A percentile compares a stretch with the other conserved stretches of the same genome.
These are phyloP conservation scores for Calonectria leucothoes DNA, from an alignment of 2,329 filamentous ascomycete species.

Conservation along the genomic window DNA sequence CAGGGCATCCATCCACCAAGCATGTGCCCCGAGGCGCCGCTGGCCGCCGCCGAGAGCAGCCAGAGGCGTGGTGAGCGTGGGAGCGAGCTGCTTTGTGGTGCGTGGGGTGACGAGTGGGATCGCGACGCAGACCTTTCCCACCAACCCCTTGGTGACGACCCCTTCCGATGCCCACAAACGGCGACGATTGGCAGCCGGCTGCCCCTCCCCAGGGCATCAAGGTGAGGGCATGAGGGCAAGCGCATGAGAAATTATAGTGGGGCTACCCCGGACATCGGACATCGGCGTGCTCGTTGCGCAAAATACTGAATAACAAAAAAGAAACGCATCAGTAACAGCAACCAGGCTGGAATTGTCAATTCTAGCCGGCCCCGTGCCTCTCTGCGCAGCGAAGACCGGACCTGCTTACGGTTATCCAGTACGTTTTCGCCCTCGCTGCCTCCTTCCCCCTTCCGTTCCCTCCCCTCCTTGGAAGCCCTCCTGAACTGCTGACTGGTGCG, in stretches of 20 bases:
- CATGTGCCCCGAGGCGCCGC: constrained; percentile 24
- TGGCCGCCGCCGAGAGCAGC: constrained; percentile 9
- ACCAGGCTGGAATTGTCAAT: constrained; percentile 12
- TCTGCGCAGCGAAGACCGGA: neutral
- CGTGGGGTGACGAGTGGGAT: neutral
- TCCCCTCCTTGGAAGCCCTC: neutral
- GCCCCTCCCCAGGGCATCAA: neutral
- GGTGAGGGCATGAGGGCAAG: neutral
- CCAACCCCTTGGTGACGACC: neutral
- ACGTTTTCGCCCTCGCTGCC: neutral
- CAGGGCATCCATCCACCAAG: constrained; percentile 7
- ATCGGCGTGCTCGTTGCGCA: constrained; percentile 13
- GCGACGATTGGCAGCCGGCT: neutral
- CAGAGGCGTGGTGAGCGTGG: neutral
- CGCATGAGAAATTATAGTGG: constrained; percentile 29
- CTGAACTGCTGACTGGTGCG: constrained; percentile 38
- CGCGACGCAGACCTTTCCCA: neutral
- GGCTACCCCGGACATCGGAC: constrained; percentile 45
- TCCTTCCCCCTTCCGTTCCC: neutral
- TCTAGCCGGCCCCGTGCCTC: constrained; percentile 10
- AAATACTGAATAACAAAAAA: constrained; percentile 13
- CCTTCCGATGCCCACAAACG: neutral
- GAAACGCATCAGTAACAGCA: neutral
- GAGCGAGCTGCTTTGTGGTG: neutral
- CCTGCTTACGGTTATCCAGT: neutral